Evolutionary conservation across 371 early-diverging fungal genomes (phyloP), one percentile per base, ranked within the genome.

Genomic region (Mucor piriformis): DNA sequence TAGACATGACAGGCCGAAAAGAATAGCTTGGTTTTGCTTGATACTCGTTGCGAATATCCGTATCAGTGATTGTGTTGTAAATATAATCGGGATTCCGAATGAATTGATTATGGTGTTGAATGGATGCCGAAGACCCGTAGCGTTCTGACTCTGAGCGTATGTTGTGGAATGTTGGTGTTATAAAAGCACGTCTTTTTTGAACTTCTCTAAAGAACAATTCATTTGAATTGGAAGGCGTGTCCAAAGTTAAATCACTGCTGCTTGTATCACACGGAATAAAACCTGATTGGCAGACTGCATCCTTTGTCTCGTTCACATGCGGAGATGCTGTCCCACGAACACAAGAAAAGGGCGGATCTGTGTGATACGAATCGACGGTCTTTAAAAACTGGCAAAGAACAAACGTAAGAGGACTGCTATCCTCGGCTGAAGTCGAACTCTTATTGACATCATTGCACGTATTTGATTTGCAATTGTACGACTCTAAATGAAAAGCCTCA

Each of bases 371-470:
- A 2, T 52, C 25, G 10, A 16, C 53, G 8, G 27, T 15, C 23
- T 37, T 52, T 24, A 25, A 38, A 24, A 38, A n/a, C 15, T 37
- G 53, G 3, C 38, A 12, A 16, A 52, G 13, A 3, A 16, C 11
- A 4, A 34, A 21, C 11, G 51, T 11, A 3, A 35, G 34, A 21
- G 33, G 15, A 34, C 34, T 35, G n/a, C 3, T 20, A 16, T 35
- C 32, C n/a, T 48, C 50, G 10, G 18, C 8, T n/a, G 29, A 32
- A 34, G 33, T 11, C 13, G 35, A 2, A 21, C 34, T 11, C 13
- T 7, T 40, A 20, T 70, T 59, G 33, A 75, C 72, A 15, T 75
- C 70, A 18, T 67, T 37, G 10, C 65, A 43, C 25, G 67, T 51
- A 49, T 1, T 23, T 25, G 47, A 12, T 16, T 18, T 11, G 2